phyloP scores from a whole-genome alignment of 768 basidiomycete species.

The Polyporus arcularius region DNA sequence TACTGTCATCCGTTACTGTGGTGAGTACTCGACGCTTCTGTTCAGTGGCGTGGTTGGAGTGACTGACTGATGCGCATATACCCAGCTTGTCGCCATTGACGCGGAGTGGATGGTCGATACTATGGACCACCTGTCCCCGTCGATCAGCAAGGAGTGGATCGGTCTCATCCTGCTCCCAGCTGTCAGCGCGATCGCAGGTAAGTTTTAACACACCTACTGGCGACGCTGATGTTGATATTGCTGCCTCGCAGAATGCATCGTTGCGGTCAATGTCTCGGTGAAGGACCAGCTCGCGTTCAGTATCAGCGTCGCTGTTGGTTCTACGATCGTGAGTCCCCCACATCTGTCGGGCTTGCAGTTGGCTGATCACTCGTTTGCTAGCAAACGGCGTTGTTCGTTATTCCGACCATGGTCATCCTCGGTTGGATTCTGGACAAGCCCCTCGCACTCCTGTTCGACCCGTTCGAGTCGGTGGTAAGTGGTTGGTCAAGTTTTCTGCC shows the following conservation, averaged over 20 bases:
- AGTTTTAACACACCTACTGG: conserved; percentile 8
- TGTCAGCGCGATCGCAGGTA: conserved; percentile 79
- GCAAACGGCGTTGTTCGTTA: conserved; percentile 75
- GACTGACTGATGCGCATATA: not conserved
- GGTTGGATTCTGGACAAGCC: conserved; percentile 84
- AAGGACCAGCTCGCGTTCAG: conserved; percentile 82
- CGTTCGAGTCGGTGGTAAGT: conserved; percentile 70
- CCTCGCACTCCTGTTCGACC: conserved; percentile 81
- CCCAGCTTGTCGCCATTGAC: conserved; percentile 55
- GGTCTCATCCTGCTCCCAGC: conserved; percentile 87
- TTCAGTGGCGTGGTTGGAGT: not conserved
- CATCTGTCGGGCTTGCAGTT: not conserved
- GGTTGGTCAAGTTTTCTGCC: no score
- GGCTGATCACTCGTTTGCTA: conserved; percentile 28
- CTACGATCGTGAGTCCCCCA: conserved; percentile 58
- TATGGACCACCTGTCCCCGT: conserved; percentile 73
- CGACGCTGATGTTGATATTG: not conserved
- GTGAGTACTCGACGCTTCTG: conserved; percentile 41
- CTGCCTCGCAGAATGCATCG: conserved; percentile 69
- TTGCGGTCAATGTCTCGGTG: conserved; percentile 87
- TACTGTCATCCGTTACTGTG: conserved; percentile 62
- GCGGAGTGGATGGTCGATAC: conserved; percentile 80
- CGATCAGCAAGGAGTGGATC: conserved; percentile 84
- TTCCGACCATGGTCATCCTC: conserved; percentile 74
- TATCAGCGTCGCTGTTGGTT: conserved; percentile 82